Conservation (phyloP, 139 green algal species). For the Volvox reticuliferus region DNA sequence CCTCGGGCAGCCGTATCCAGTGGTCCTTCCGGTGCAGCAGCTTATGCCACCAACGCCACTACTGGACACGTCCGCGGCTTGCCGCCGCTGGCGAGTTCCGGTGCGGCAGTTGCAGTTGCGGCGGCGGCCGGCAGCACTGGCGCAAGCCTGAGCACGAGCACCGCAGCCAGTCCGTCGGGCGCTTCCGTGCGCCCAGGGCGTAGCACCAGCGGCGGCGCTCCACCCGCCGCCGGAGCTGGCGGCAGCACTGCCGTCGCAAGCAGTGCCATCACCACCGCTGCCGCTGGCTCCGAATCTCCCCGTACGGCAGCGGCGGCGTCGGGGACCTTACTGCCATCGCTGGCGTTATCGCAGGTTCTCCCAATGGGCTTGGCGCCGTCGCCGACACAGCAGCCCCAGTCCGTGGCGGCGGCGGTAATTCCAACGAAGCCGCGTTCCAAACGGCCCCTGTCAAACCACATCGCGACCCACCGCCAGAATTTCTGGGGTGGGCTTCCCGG, state of each 20-base stretch:
- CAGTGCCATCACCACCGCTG: background rate
- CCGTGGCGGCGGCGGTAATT: background rate
- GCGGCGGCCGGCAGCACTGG: background rate
- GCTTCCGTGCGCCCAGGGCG: background rate
- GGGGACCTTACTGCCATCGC: background rate
- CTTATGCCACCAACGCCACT: background rate
- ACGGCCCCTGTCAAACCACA: constrained; percentile 2
- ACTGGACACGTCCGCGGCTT: background rate
- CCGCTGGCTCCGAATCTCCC: background rate
- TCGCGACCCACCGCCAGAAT: constrained; percentile 15
- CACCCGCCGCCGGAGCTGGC: background rate
- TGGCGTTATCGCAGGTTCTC: background rate
- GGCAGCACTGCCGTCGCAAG: background rate
- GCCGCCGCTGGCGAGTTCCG: constrained; percentile 1
- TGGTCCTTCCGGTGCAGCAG: background rate
- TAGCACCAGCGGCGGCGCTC: background rate
- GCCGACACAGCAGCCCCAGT: background rate
- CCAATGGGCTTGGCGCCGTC: background rate
- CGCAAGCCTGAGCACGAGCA: too few species aligned
- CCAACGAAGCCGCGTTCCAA: constrained; percentile 8
- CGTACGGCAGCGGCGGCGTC: background rate
- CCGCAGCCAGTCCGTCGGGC: background rate
- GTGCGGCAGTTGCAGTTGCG: background rate
- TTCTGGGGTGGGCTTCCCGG: background rate
- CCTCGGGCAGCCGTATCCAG: background rate